A percentile compares a stretch with the other conserved stretches of the same genome.
These are phyloP conservation scores for Petunia secreta DNA, from an alignment of 257 asterid species.

Conservation along the genomic window DNA sequence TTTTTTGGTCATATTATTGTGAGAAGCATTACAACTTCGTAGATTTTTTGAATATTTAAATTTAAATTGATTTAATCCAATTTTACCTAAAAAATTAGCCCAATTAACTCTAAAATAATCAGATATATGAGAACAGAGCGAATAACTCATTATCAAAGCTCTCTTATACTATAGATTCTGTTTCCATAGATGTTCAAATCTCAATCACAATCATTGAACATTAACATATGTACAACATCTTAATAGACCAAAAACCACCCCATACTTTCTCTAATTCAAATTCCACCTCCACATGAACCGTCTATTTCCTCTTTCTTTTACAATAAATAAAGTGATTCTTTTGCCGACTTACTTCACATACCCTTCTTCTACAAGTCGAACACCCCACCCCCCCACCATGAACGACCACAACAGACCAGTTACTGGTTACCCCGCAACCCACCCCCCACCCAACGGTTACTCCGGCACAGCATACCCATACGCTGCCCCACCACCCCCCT, in stretches of 20 bases:
- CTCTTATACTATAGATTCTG: no score
- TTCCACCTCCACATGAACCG: background rate
- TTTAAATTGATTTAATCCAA: no score
- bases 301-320: background rate
- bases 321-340: background rate
- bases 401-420: slow-evolving; percentile 71
- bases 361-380: background rate
- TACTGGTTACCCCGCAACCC: slow-evolving; percentile 72
- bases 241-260: background rate
- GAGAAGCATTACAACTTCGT: no score
- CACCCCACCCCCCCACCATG: slow-evolving; percentile 35
- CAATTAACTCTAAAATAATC: no score
- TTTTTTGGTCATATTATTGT: no score
- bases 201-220: no score
- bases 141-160: no score
- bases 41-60: no score
- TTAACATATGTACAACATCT: background rate
- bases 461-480: slow-evolving; percentile 62
- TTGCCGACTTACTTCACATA: background rate
- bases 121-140: no score
- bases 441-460: slow-evolving; percentile 50
- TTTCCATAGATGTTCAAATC: no score
- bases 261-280: background rate
- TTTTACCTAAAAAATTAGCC: no score
- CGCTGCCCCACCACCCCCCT: slow-evolving; percentile 50